A percentile compares a stretch with the other conserved stretches of the same genome.
Conservation (phyloP, 176 grass and related monocot species). For the Stipa capillata region DNA sequence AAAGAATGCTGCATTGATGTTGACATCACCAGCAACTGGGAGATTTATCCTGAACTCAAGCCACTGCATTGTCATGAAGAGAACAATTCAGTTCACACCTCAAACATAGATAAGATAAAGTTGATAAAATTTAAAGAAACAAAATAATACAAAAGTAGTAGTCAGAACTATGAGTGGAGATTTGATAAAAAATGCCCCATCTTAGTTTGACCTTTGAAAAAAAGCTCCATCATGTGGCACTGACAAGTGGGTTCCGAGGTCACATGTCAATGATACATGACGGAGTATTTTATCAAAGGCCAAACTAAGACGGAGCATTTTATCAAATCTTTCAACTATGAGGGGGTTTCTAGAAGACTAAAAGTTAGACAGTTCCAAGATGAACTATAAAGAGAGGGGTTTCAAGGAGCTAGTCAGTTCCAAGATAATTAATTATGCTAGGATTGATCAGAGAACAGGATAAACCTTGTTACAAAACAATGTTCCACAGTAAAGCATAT, state of each 20-base stretch:
- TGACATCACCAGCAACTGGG: slow-evolving; percentile 69
- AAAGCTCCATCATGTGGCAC: too few relatives aligned
- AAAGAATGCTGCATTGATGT: slow-evolving; percentile 80
- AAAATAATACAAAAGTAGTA: slow-evolving; percentile 2
- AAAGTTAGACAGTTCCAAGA: slow-evolving; percentile 10
- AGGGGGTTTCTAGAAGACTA: background rate
- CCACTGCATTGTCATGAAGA: slow-evolving; percentile 58
- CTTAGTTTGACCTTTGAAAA: too few relatives aligned
- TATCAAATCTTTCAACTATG: too few relatives aligned
- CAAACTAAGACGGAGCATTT: too few relatives aligned
- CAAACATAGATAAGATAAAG: background rate
- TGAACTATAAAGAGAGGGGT: background rate
- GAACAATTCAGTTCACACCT: background rate
- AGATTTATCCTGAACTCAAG: slow-evolving; percentile 69
- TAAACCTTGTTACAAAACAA: background rate
- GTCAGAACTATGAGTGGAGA: background rate
- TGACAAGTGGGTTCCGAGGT: too few relatives aligned
- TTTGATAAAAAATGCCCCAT: too few relatives aligned
- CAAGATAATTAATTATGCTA: background rate
- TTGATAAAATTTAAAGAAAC: slow-evolving; percentile 1
- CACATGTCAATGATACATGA: too few relatives aligned
- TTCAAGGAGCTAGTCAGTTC: background rate
- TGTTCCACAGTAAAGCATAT: background rate
- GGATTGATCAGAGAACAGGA: background rate
- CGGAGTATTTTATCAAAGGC: too few relatives aligned